Evolutionary conservation across 352 stramenopile genomes (phyloP).

Genomic region (Phytophthora litchii): DNA sequence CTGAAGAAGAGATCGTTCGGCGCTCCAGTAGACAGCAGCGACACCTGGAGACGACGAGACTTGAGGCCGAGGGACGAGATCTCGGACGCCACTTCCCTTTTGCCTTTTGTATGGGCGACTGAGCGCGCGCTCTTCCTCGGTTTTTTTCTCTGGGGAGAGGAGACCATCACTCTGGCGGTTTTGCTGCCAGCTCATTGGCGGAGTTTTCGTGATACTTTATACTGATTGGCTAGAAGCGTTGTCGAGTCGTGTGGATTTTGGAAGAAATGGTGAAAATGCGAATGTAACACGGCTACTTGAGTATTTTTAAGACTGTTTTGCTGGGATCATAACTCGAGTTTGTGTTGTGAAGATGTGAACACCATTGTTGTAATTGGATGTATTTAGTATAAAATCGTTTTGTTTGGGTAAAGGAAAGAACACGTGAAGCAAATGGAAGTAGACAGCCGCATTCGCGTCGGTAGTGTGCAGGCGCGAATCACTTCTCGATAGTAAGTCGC

Average conservation of each 20-base stretch:
- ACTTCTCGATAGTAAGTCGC: background rate
- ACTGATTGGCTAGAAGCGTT: slow-evolving; percentile 15
- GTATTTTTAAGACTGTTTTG: too few species aligned
- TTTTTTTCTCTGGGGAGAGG: slow-evolving; percentile 10
- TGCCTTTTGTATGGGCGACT: slow-evolving; percentile 20
- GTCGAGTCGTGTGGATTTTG: slow-evolving; percentile 11
- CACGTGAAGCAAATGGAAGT: background rate
- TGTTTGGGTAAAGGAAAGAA: too few species aligned
- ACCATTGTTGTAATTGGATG: too few species aligned
- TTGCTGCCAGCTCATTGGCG: slow-evolving; percentile 9
- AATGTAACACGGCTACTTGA: too few species aligned
- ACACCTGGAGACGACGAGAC: too few species aligned
- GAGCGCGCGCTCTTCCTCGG: slow-evolving; percentile 3
- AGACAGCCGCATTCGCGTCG: background rate
- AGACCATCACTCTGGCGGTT: slow-evolving; percentile 23
- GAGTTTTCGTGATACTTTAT: slow-evolving; percentile 9
- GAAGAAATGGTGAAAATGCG: background rate
- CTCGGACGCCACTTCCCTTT: slow-evolving; percentile 20
- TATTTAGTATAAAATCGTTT: too few species aligned
- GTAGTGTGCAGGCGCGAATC: background rate
- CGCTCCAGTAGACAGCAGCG: background rate
- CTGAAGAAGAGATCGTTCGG: background rate
- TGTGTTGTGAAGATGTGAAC: too few species aligned
- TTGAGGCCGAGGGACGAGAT: slow-evolving; percentile 3
- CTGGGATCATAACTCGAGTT: too few species aligned